Conservation (phyloP, 768 basidiomycete genomes). For the Punctularia strigosozonata region DNA sequence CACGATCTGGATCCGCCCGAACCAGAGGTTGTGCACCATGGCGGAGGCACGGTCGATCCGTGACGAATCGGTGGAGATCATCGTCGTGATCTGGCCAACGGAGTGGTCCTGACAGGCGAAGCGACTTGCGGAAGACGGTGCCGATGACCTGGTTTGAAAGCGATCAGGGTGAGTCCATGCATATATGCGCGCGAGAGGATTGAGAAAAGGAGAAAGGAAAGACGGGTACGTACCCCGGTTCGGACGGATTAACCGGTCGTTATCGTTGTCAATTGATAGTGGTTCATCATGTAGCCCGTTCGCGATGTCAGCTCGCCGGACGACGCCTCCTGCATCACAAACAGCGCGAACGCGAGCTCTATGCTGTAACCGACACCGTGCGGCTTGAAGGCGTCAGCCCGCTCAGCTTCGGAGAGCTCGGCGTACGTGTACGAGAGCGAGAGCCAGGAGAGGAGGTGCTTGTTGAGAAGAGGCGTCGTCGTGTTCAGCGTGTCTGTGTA, state of each 20-base stretch:
- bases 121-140: constrained; percentile 43
- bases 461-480: constrained; percentile 14
- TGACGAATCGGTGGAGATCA: constrained; percentile 47
- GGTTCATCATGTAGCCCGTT: background rate
- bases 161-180: too few relatives aligned
- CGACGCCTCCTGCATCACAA: constrained; percentile 17
- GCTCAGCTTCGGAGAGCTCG: background rate
- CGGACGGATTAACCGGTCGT: background rate
- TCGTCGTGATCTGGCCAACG: constrained; percentile 49
- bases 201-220: too few relatives aligned
- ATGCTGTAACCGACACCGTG: constrained; percentile 17
- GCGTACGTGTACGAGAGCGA: constrained; percentile 9
- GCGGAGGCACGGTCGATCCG: constrained; percentile 33
- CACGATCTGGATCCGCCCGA: constrained; percentile 21
- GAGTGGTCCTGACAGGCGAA: constrained; percentile 50
- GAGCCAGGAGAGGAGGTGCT: constrained; percentile 16
- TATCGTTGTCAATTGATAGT: background rate
- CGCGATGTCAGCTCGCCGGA: background rate
- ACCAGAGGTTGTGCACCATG: too few relatives aligned
- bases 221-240: background rate
- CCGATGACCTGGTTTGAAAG: constrained; percentile 17
- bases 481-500: constrained; percentile 12
- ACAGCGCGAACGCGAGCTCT: constrained; percentile 19
- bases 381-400: constrained; percentile 5
- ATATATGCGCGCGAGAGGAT: too few relatives aligned